These are phyloP conservation scores for Artemisia argyi DNA, from an alignment of 129 eudicot species.

Conservation along the genomic window DNA sequence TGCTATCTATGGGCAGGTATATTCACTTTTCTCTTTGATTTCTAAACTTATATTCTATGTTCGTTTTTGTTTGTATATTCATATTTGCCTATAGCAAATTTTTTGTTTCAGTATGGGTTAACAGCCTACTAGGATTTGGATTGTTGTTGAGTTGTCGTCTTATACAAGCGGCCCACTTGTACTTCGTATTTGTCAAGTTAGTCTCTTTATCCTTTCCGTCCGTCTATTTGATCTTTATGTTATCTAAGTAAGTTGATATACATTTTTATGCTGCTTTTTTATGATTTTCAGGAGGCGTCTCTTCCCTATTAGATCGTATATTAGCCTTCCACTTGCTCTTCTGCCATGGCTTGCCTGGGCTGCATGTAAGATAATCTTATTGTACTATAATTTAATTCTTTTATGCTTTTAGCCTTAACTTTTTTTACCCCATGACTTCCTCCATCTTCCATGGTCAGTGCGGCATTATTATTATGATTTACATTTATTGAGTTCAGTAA, in stretches of 20 bases:
- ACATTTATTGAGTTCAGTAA: no score
- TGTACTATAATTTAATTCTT: slow-evolving; percentile 1
- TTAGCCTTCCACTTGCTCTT: slow-evolving; percentile 68
- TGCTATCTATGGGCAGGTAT: slow-evolving; percentile 94
- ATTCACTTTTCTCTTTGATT: slow-evolving; percentile 8
- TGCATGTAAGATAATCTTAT: slow-evolving; percentile 54
- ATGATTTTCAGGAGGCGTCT: slow-evolving; percentile 69
- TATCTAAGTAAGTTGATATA: background rate
- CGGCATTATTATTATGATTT: background rate
- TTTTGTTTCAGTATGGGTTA: slow-evolving; percentile 73
- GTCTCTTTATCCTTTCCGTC: slow-evolving; percentile 18
- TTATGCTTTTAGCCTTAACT: background rate
- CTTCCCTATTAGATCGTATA: slow-evolving; percentile 71
- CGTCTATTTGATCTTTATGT: slow-evolving; percentile 7
- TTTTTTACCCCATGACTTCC: background rate
- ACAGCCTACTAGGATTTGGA: slow-evolving; percentile 86
- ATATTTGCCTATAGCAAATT: slow-evolving; percentile 1
- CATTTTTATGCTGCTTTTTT: slow-evolving; percentile 8
- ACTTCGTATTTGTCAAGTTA: slow-evolving; percentile 77
- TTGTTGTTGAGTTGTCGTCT: slow-evolving; percentile 83
- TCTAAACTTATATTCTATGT: background rate
- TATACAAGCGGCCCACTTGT: slow-evolving; percentile 71
- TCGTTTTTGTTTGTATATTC: slow-evolving; percentile 22
- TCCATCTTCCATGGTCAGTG: background rate
- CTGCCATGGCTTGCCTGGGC: slow-evolving; percentile 83